Conservation (phyloP, 805 yeast genomes). For the Candida xyloterini region DNA sequence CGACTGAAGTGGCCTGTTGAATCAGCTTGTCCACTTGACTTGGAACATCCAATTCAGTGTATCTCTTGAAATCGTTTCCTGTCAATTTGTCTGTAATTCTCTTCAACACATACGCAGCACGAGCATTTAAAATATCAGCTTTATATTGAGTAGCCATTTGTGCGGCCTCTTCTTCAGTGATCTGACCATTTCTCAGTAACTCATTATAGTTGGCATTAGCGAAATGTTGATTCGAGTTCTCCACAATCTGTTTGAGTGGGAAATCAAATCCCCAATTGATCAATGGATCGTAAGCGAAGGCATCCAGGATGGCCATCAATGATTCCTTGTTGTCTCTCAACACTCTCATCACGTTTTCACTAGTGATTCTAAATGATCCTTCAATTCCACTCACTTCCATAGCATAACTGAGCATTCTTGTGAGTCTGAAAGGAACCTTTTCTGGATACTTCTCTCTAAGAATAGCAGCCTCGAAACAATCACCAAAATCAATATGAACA, state of each 20-base stretch:
- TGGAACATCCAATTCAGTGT: constrained; percentile 70
- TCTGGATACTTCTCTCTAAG: constrained; percentile 96
- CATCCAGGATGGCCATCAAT: constrained; percentile 95
- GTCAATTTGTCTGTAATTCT: constrained; percentile 90
- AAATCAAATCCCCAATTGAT: constrained; percentile 98
- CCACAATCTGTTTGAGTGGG: constrained; percentile 75
- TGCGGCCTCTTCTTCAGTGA: constrained; percentile 74
- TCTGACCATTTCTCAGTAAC: constrained; percentile 64
- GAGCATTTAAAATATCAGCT: constrained; percentile 72
- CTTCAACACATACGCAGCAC: constrained; percentile 86
- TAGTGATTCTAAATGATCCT: constrained; percentile 93
- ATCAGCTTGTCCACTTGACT: constrained; percentile 91
- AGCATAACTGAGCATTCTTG: constrained; percentile 95
- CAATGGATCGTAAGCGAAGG: constrained; percentile 97
- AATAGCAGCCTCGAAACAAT: constrained; percentile 97
- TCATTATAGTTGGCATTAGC: constrained; percentile 71
- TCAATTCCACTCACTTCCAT: constrained; percentile 99
- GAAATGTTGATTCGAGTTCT: constrained; percentile 66
- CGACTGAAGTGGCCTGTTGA: constrained; percentile 95
- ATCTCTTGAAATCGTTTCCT: constrained; percentile 85
- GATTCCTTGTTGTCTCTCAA: constrained; percentile 93
- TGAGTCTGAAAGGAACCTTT: constrained; percentile 93
- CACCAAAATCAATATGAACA: constrained; percentile 97
- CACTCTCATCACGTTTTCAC: constrained; percentile 96
- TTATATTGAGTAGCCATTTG: constrained; percentile 68